Evolutionary conservation across 257 asterid species (phyloP).

Genomic region (Ajuga chamaepitys): DNA sequence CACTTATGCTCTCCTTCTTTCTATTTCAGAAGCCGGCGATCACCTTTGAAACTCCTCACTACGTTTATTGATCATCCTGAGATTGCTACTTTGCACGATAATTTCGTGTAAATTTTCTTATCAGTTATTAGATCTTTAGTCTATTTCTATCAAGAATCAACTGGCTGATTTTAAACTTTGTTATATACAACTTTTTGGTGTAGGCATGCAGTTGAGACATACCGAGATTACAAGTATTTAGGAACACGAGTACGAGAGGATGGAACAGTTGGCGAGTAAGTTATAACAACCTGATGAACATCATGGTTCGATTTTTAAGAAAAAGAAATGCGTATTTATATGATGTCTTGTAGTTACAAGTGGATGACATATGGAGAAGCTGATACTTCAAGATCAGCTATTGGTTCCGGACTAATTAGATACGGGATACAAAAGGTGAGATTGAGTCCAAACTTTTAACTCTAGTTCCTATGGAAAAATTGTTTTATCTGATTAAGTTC

Average conservation of each 20-base stretch:
- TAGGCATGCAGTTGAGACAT: conserved; percentile 40
- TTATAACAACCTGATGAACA: background rate
- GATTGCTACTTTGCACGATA: conserved; percentile 59
- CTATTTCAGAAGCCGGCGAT: conserved; percentile 34
- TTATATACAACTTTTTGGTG: conserved; percentile 5
- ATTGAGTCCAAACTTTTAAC: background rate
- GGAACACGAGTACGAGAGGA: conserved; percentile 53
- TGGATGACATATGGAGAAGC: conserved; percentile 76
- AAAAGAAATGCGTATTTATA: background rate
- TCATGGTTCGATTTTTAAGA: background rate
- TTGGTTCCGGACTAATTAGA: conserved; percentile 56
- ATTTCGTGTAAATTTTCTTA: conserved; percentile 52
- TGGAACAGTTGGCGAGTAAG: conserved; percentile 69
- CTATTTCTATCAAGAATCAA: background rate
- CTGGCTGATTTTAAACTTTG: background rate
- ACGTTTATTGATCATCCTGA: conserved; percentile 53
- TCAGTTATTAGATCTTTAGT: background rate
- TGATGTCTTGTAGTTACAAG: conserved; percentile 36
- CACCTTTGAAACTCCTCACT: conserved; percentile 48
- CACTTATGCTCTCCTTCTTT: too few species aligned
- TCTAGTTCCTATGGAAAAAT: background rate
- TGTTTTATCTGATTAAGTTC: background rate
- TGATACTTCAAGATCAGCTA: conserved; percentile 50
- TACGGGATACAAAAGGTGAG: conserved; percentile 46
- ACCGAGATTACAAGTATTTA: conserved; percentile 42